Evolutionary conservation across 306 rosid species (phyloP).

Genomic region (Prunus kanzakura): DNA sequence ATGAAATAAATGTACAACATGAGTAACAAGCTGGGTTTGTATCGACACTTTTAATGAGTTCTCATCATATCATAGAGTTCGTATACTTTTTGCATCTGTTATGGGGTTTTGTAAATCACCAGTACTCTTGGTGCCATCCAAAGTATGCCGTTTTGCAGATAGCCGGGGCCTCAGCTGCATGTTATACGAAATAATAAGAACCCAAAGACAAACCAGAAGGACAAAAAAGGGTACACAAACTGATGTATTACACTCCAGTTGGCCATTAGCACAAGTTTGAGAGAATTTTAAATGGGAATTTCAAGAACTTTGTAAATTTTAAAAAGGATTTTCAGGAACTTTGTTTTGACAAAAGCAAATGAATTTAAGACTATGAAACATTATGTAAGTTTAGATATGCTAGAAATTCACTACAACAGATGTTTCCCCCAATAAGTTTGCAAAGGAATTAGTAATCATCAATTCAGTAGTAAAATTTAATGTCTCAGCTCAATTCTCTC

Average conservation of each 20-base stretch:
- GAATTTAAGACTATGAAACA: not conserved
- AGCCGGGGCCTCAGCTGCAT: constrained; percentile 70
- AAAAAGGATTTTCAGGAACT: not conserved
- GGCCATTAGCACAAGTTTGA: not conserved
- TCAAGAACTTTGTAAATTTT: not conserved
- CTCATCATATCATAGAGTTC: constrained; percentile 28
- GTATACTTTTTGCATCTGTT: constrained; percentile 18
- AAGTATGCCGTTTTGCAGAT: constrained; percentile 41
- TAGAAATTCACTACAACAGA: not conserved
- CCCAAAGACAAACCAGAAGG: not conserved
- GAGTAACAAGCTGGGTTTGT: constrained; percentile 16
- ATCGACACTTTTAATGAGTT: constrained; percentile 16
- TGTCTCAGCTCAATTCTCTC: too few species aligned
- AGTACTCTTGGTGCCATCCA: constrained; percentile 26
- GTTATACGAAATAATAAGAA: constrained; percentile 8
- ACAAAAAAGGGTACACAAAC: not conserved
- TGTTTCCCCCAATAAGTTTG: not conserved
- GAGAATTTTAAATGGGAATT: not conserved
- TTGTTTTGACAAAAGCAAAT: not conserved
- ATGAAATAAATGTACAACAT: constrained; percentile 33
- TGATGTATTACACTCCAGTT: not conserved
- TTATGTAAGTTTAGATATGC: not conserved
- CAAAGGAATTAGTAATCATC: not conserved
- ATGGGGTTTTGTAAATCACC: constrained; percentile 21
- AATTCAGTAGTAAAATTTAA: not conserved